Conservation (phyloP, 1,284 basidiomycete species). For the Puccinia sorghi region DNA sequence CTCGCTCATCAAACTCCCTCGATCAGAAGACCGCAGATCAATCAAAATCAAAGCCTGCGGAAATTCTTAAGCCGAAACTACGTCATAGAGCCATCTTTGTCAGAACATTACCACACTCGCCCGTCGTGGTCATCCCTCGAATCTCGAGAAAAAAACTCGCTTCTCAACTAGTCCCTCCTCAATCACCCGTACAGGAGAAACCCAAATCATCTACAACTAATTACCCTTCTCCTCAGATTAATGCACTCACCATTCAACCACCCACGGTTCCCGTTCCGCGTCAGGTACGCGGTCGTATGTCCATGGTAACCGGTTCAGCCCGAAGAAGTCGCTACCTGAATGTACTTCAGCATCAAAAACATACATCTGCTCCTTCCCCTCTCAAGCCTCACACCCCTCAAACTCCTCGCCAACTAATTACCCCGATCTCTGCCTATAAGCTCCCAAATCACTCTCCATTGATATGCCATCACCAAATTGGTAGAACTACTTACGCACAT, state of each 20-base stretch:
- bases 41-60: not conserved
- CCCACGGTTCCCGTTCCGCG: not conserved
- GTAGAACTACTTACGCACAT: not conserved
- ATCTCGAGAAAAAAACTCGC: not conserved
- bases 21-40: no score
- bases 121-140: conserved; percentile 12
- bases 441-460: conserved; percentile 16
- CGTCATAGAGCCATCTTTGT: not conserved
- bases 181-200: not conserved
- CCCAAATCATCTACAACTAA: not conserved
- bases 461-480: conserved; percentile 10
- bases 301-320: conserved; percentile 40
- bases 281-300: conserved; percentile 32
- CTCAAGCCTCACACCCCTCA: not conserved
- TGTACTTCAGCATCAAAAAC: not conserved
- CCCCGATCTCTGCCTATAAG: conserved; percentile 10
- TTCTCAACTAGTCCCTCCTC: not conserved
- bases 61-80: not conserved
- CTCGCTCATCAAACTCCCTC: not conserved
- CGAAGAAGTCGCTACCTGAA: conserved; percentile 13
- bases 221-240: not conserved
- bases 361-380: not conserved
- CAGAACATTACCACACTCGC: conserved; percentile 13
- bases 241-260: not conserved
- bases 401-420: not conserved